Percentiles rank a stretch among this genome's conserved stretches.
Conservation (phyloP, 73 alveolate genomes). For the Paramecium tetraurelia region DNA sequence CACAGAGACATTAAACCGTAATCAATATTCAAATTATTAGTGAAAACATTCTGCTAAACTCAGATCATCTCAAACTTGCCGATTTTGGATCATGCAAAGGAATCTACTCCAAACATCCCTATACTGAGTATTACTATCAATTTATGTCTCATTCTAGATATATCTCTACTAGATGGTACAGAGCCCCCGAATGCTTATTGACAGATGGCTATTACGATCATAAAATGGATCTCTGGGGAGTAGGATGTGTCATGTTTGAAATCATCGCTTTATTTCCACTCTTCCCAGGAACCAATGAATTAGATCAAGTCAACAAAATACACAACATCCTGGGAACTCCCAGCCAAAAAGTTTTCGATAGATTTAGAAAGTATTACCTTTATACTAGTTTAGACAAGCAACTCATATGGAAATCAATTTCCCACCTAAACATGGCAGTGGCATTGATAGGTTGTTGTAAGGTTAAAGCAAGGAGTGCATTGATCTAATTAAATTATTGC, state of each 20-base stretch:
- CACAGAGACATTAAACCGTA: conserved; percentile 94
- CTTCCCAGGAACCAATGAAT: conserved; percentile 98
- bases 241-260: conserved; percentile 99
- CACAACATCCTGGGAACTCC: conserved; percentile 98
- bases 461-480: conserved; percentile 69
- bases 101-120: conserved; percentile 91
- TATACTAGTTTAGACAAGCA: conserved; percentile 49
- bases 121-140: conserved; percentile 73
- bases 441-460: conserved; percentile 77
- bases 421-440: conserved; percentile 89
- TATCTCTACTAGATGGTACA: conserved; percentile 95
- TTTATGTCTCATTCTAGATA: not conserved
- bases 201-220: conserved; percentile 98
- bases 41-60: conserved; percentile 62
- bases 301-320: conserved; percentile 94
- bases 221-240: conserved; percentile 99
- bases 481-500: conserved; percentile 64
- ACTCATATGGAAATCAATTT: conserved; percentile 90
- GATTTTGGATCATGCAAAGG: conserved; percentile 96
- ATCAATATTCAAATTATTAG: not conserved
- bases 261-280: conserved; percentile 89
- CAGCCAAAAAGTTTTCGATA: conserved; percentile 76
- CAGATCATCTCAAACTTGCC: conserved; percentile 82
- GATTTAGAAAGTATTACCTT: conserved; percentile 65
- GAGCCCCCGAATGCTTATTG: conserved; percentile 98